A percentile compares a stretch with the other conserved stretches of the same genome.
Conservation (phyloP, 768 basidiomycete species). For the Rossbeevera mucosa region DNA sequence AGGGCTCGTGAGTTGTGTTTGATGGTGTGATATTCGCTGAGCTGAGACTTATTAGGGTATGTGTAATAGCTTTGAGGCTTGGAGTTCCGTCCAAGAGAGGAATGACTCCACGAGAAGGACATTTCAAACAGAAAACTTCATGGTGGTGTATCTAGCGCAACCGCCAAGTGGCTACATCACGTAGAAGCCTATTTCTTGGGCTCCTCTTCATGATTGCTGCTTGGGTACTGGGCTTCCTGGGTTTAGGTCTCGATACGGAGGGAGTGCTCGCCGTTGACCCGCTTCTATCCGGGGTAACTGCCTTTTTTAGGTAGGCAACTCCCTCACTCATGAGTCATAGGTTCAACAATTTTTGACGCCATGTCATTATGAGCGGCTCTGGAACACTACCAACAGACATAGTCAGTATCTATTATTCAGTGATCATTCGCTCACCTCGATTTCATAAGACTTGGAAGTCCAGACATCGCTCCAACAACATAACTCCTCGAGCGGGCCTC, state of each 20-base stretch:
- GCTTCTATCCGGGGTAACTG: not conserved
- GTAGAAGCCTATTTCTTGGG: not conserved
- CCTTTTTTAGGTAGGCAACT: conserved; percentile 10
- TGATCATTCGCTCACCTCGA: not conserved
- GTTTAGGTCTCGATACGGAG: not conserved
- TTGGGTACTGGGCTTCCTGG: not conserved
- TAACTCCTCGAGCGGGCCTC: not conserved
- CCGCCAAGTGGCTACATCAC: not conserved
- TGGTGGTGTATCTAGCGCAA: not conserved
- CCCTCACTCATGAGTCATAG: not conserved
- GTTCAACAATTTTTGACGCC: not conserved
- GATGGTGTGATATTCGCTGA: not conserved
- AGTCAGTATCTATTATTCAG: not conserved
- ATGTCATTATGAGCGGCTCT: not conserved
- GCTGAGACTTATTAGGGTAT: not conserved
- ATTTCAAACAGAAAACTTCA: not conserved
- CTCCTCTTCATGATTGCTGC: not conserved
- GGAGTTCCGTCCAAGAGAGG: not conserved
- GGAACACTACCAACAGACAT: not conserved
- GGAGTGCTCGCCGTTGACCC: too few species aligned
- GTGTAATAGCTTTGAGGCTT: not conserved
- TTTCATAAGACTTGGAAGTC: not conserved
- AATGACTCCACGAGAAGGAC: not conserved
- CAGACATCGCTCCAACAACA: not conserved
- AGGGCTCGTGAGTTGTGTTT: not conserved